Percentiles rank a stretch among this genome's conserved stretches.
These are phyloP conservation scores for Nepenthes mirabilis DNA, from an alignment of 148 eudicot genomes.

Conservation along the genomic window DNA sequence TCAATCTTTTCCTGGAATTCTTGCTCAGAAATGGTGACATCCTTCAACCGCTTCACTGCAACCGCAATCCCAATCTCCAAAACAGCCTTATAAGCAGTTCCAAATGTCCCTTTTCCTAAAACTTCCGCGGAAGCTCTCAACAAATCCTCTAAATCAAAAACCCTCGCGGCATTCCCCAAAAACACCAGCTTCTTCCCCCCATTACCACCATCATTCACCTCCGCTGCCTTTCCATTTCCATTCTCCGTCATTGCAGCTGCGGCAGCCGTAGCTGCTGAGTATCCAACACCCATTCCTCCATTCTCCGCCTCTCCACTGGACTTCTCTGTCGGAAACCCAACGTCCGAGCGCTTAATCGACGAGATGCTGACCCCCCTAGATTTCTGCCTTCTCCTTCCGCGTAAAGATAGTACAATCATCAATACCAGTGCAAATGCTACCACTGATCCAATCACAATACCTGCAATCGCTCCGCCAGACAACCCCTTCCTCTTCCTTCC, in stretches of 20 bases:
- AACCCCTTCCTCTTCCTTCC: constrained; percentile 23
- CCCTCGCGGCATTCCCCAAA: constrained; percentile 41
- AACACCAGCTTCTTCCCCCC: constrained; percentile 54
- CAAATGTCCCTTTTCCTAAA: constrained; percentile 83
- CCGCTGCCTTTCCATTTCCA: constrained; percentile 14
- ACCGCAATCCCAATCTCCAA: constrained; percentile 63
- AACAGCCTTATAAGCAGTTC: constrained; percentile 87
- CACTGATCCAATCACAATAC: constrained; percentile 62
- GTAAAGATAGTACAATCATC: constrained; percentile 32
- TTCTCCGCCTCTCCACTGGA: background rate
- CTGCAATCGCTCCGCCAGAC: constrained; percentile 71
- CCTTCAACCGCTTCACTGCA: constrained; percentile 83
- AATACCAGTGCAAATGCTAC: constrained; percentile 33
- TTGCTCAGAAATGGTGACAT: constrained; percentile 43
- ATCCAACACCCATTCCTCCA: constrained; percentile 14
- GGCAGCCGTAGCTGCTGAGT: constrained; percentile 12
- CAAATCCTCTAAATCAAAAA: constrained; percentile 71
- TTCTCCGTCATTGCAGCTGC: constrained; percentile 13
- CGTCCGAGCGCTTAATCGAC: constrained; percentile 23
- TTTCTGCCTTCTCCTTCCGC: constrained; percentile 24
- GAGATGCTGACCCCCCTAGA: constrained; percentile 33
- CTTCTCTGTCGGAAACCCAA: constrained; percentile 26
- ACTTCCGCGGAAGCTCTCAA: constrained; percentile 90
- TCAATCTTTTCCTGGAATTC: constrained; percentile 77
- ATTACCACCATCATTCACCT: constrained; percentile 16